Evolutionary conservation across 2,329 filamentous ascomycete species (phyloP), one percentile per base, ranked within the genome.

Genomic region (Proliferodiscus dingleyae): DNA sequence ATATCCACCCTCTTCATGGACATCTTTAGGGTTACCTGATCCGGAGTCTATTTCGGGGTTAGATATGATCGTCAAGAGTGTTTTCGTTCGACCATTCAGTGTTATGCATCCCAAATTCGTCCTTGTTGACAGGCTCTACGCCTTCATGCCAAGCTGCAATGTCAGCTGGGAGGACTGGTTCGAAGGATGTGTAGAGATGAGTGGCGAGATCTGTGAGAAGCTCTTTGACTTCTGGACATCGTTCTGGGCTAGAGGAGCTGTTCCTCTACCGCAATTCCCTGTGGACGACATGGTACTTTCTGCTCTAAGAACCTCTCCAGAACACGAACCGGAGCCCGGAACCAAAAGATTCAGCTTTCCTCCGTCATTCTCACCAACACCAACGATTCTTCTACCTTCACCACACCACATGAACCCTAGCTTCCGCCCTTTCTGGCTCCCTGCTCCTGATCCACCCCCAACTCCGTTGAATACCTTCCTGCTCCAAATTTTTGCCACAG

Each of bases 71-170:
- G 78, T 89, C 45, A 90, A 89, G 68, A 88, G 81, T 51, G 71
- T 91, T 6, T 94, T 94, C 64, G 80, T 91, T 51, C 70, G 82
- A 2, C 88, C 88, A 0, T 81, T 93, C 49, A 88, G 86, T 58
- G 83, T 94, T n/a, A 86, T 93, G 80, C 88, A 94, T 61, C 84
- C 87, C 0, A 94, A 94, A 59, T 91, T 87, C 55, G 72, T 91
- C 29, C 72, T 93, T 11, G 65, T 91, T 1, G 88, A 94, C 61
- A 74, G 83, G 1, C 64, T 70, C 24, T 72, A 68, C 2, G 84
- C 84, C 0, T 83, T 84, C 57, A 64, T 93, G 8, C 87, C 87
- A 0, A 89, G 84, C 56, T 90, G 86, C 64, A 94, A 94, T 56
- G 79, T 94, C 4, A 89, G 85, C 59, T 93, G 85, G 85, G 88